Conservation (phyloP, 2,329 filamentous ascomycete genomes). For the Colletotrichum limetticola region DNA sequence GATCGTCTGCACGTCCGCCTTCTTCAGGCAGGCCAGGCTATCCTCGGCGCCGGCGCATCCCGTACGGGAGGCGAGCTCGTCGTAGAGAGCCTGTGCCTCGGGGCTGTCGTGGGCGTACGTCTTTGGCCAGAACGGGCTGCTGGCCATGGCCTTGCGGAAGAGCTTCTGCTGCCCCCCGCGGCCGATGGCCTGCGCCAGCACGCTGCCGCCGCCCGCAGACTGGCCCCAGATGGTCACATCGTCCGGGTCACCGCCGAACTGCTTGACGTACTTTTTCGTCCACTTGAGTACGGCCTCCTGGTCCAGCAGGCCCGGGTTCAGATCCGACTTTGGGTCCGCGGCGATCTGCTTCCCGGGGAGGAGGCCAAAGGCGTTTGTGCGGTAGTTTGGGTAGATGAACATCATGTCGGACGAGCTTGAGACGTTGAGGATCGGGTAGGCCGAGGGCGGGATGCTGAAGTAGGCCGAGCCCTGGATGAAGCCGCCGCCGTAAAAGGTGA, state of each 20-base stretch:
- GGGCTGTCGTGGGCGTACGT: slow-evolving; percentile 62
- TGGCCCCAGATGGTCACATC: slow-evolving; percentile 43
- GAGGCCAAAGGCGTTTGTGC: slow-evolving; percentile 67
- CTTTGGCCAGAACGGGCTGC: slow-evolving; percentile 69
- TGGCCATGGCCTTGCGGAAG: slow-evolving; percentile 44
- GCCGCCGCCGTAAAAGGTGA: slow-evolving; percentile 69
- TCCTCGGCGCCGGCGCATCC: slow-evolving; percentile 55
- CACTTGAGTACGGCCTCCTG: slow-evolving; percentile 42
- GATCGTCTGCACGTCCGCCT: slow-evolving; percentile 61
- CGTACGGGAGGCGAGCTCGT: slow-evolving; percentile 55
- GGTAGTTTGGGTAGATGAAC: slow-evolving; percentile 61
- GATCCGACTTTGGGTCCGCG: slow-evolving; percentile 53
- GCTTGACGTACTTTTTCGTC: slow-evolving; percentile 40
- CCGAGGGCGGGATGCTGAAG: slow-evolving; percentile 65
- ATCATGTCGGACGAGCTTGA: slow-evolving; percentile 60
- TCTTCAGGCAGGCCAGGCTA: slow-evolving; percentile 66
- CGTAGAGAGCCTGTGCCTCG: slow-evolving; percentile 63
- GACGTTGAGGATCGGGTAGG: slow-evolving; percentile 68
- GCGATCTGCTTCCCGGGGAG: slow-evolving; percentile 60
- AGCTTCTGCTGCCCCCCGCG: slow-evolving; percentile 31
- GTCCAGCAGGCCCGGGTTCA: slow-evolving; percentile 60
- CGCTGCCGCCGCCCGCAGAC: slow-evolving; percentile 41
- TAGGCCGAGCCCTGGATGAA: slow-evolving; percentile 68
- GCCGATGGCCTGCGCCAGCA: slow-evolving; percentile 33
- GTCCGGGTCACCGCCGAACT: slow-evolving; percentile 42